Evolutionary conservation across 371 early-diverging fungal genomes (phyloP).

Genomic region (Conidiobolus coronatus): DNA sequence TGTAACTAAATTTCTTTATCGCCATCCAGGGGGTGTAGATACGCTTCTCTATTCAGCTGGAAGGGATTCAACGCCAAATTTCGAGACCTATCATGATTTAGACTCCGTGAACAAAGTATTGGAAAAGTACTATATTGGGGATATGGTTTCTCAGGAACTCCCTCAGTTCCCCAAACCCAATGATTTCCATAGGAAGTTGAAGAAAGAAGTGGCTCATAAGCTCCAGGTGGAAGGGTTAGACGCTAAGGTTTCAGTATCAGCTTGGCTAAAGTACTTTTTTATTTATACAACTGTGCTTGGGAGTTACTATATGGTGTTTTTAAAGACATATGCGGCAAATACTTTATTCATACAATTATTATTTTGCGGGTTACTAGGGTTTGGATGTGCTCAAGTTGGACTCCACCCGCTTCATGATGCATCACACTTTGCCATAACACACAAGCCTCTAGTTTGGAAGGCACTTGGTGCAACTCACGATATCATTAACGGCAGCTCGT

Average conservation of each 20-base stretch:
- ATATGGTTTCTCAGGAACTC: conserved; percentile 19
- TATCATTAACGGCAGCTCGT: conserved; percentile 27
- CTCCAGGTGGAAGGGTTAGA: conserved; percentile 10
- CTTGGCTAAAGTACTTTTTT: not conserved
- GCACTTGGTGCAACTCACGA: conserved; percentile 26
- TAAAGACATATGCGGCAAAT: conserved; percentile 12
- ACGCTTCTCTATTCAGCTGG: conserved; percentile 45
- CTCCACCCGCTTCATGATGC: conserved; percentile 29
- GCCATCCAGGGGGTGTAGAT: conserved; percentile 82
- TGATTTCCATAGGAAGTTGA: conserved; percentile 11
- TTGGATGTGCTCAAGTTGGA: conserved; percentile 20
- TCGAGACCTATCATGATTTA: conserved; percentile 66
- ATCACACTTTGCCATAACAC: conserved; percentile 24
- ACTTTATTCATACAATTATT: conserved; percentile 14
- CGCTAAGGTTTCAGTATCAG: conserved; percentile 7
- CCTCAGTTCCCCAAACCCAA: conserved; percentile 23
- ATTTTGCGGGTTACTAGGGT: conserved; percentile 19
- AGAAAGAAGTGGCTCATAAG: conserved; percentile 9
- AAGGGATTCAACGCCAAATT: conserved; percentile 63
- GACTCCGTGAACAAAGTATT: conserved; percentile 49
- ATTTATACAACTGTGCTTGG: conserved; percentile 9
- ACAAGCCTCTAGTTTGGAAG: conserved; percentile 24
- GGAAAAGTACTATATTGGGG: conserved; percentile 31
- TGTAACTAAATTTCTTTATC: conserved; percentile 58
- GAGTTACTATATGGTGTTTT: conserved; percentile 18